Conservation (phyloP, 2,329 filamentous ascomycete genomes). For the Cucurbitaria berberidis region DNA sequence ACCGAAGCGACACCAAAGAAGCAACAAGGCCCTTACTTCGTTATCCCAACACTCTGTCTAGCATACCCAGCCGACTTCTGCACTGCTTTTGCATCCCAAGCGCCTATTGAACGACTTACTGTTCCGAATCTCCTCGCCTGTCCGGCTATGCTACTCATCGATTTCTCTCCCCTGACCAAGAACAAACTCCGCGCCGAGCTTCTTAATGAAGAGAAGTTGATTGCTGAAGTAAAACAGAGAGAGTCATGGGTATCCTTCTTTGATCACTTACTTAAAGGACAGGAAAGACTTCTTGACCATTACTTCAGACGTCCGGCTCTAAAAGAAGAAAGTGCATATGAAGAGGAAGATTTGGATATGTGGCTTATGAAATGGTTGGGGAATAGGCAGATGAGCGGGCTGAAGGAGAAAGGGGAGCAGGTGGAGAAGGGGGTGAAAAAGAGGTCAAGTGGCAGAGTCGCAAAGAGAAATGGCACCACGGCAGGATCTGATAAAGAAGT, state of each 20-base stretch:
- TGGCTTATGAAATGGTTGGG: neutral
- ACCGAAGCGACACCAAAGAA: neutral
- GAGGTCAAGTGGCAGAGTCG: too few relatives aligned
- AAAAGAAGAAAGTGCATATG: neutral
- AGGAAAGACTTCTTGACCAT: neutral
- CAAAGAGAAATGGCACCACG: too few relatives aligned
- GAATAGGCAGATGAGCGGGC: slow-evolving; percentile 64
- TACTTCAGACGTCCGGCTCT: neutral
- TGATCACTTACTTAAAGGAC: neutral
- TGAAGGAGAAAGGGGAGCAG: slow-evolving; percentile 52
- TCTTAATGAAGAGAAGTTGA: neutral
- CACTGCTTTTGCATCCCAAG: neutral
- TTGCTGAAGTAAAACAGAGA: neutral
- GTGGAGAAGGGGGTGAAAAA: neutral
- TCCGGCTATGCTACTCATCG: neutral
- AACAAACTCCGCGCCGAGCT: neutral
- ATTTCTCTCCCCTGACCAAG: neutral
- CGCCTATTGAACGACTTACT: neutral
- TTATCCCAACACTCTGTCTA: neutral
- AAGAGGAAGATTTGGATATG: neutral
- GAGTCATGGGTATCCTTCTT: neutral
- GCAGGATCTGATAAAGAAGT: too few relatives aligned
- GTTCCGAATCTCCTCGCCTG: neutral
- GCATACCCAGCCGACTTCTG: neutral
- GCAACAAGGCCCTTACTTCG: neutral